Percentiles rank a stretch among this genome's conserved stretches.
phyloP scores from a whole-genome alignment of 2,329 filamentous ascomycete genomes.

The Bipolaris zeicola region DNA sequence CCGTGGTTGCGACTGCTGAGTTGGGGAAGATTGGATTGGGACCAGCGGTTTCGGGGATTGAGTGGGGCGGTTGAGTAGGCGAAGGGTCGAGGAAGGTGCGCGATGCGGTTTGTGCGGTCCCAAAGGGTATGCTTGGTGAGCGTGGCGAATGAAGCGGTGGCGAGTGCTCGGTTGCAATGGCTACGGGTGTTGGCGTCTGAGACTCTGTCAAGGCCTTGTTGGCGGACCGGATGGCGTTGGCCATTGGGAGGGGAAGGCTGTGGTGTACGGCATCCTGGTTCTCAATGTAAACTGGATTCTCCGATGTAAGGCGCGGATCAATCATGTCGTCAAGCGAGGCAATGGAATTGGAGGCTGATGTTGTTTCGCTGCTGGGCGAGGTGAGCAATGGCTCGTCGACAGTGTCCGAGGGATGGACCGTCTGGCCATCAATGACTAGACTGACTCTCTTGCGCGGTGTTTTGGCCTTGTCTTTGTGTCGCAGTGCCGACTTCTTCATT shows the following conservation, averaged over 20 bases:
- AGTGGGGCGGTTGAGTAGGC: conserved; percentile 19
- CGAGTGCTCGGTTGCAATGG: conserved; percentile 14
- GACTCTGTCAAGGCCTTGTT: conserved; percentile 24
- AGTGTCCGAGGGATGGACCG: conserved; percentile 46
- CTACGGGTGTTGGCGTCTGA: conserved; percentile 19
- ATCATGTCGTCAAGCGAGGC: conserved; percentile 41
- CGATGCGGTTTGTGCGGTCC: conserved; percentile 24
- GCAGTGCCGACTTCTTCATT: conserved; percentile 43
- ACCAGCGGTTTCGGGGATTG: conserved; percentile 25
- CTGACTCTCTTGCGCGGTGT: conserved; percentile 44
- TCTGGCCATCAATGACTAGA: conserved; percentile 47
- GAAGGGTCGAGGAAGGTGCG: conserved; percentile 37
- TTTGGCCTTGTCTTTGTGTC: conserved; percentile 30
- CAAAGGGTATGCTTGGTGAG: conserved; percentile 22
- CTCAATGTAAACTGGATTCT: conserved; percentile 21
- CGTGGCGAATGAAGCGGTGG: conserved; percentile 25
- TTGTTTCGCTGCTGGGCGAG: conserved; percentile 39
- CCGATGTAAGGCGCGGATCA: conserved; percentile 37
- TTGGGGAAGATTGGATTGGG: conserved; percentile 30
- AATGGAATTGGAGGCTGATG: conserved; percentile 38
- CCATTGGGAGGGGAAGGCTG: conserved; percentile 34
- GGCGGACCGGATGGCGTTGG: conserved; percentile 29
- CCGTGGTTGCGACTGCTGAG: conserved; percentile 8
- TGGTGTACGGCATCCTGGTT: conserved; percentile 40
- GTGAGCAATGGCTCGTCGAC: conserved; percentile 34